Evolutionary conservation across 176 grass and related monocot genomes (phyloP), one percentile per base, ranked within the genome.

Genomic region (Carex scoparia): DNA sequence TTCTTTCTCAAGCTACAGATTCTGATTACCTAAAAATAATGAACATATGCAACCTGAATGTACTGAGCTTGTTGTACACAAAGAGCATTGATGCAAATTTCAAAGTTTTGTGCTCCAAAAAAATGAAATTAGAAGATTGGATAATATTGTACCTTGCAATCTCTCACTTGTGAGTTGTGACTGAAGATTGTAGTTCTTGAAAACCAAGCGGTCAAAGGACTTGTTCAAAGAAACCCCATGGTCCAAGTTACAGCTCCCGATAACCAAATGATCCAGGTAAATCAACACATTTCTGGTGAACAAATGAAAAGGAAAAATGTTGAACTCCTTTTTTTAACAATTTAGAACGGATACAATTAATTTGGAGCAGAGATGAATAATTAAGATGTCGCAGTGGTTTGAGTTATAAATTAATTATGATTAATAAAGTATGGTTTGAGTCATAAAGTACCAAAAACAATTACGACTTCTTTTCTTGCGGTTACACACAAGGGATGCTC

Each of bases 331-430:
- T 49, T 76, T 76, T 49, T 12, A 5, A 40, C 38, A 35, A 35
- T 35, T 35, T 35, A 2, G 33, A 23, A 35, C 33, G 33, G 33
- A 56, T 15, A 82, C 80, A 83, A 68, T 68, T 65, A 83, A 83
- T 68, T 83, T 48, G 10, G 70, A 28, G 35, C 31, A 84, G 79
- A 68, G 85, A 46, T 76, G 87, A 86, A 86, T 71, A 89, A 83
- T 89, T 63, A 81, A 79, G 81, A 23, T 73, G 72, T 90, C 81
- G 65, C 67, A 53, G 72, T 32, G 89, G 53, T 58, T 87, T 69
- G 5, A 40, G 38, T 40, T 4, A 40, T 5, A 40, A 40, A 40
- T n/a, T n/a, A n/a, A n/a, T n/a, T 78, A 28, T 66, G 48, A 69
- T 83, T 83, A 69, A 83, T 68, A 28, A 69, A 68, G 63, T 65